Conservation (phyloP, 352 stramenopile genomes). For the Phytophthora rubi region DNA sequence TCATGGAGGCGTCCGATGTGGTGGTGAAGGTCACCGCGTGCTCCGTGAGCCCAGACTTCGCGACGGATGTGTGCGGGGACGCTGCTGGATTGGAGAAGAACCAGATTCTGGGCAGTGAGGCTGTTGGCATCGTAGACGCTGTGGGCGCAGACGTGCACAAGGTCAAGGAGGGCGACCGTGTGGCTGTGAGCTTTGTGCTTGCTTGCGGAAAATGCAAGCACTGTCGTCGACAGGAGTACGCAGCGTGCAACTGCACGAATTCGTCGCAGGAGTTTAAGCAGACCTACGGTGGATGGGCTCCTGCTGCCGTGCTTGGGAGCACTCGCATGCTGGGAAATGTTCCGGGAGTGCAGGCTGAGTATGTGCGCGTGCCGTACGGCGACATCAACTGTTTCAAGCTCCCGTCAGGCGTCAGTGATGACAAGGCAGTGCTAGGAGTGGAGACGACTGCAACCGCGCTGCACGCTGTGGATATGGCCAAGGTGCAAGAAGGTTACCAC, state of each 20-base stretch:
- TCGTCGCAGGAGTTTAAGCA: conserved; percentile 69
- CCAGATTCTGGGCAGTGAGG: conserved; percentile 75
- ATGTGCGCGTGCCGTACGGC: conserved; percentile 73
- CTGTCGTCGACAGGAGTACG: conserved; percentile 67
- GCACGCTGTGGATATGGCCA: conserved; percentile 64
- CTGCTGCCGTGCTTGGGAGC: conserved; percentile 65
- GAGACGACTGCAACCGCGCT: conserved; percentile 66
- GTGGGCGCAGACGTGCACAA: conserved; percentile 57
- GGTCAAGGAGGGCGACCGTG: conserved; percentile 67
- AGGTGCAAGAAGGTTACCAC: conserved; percentile 48
- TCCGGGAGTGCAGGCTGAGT: conserved; percentile 76
- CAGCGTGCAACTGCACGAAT: conserved; percentile 77
- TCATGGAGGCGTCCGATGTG: conserved; percentile 57
- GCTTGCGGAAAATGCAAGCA: conserved; percentile 75
- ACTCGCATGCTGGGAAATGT: conserved; percentile 63
- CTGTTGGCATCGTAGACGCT: conserved; percentile 63
- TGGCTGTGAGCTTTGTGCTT: conserved; percentile 77
- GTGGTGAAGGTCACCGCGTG: conserved; percentile 72
- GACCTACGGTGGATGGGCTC: conserved; percentile 69
- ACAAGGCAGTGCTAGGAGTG: conserved; percentile 70
- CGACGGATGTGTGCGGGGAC: conserved; percentile 47
- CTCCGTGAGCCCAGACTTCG: conserved; percentile 66
- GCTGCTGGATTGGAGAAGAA: conserved; percentile 57
- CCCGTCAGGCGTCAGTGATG: conserved; percentile 54
- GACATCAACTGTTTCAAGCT: conserved; percentile 78